Evolutionary conservation across 106 monocot species (phyloP), one percentile per base, ranked within the genome.

Genomic region (Dioscorea dumetorum): DNA sequence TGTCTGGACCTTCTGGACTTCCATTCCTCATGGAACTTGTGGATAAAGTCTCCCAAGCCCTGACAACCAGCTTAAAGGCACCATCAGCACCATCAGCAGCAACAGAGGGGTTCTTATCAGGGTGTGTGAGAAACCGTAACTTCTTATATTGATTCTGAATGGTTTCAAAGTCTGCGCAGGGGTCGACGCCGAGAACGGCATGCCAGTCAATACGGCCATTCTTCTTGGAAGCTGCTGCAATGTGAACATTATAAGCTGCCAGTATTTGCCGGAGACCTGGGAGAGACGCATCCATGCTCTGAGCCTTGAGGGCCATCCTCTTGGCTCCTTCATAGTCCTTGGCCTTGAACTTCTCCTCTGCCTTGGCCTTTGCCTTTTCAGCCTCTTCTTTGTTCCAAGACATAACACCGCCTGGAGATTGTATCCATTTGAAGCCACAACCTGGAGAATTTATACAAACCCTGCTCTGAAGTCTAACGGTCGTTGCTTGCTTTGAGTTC

Each of bases 231-330:
- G 17, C 20, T 11, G 35, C 48, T 0, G 50, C 61, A 12, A 62
- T 12, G 15, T 65, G 73, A 8, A 73, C 73, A n/a, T 65, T 4
- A 57, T 48, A 73, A 13, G 64, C 64, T 32, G 73, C 73, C 13
- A 64, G 56, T 22, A 63, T 28, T 18, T 64, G 73, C 8, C 13
- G 17, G 41, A 73, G 64, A 54, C 57, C 57, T 5, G 54, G 24
- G 57, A 73, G 56, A 17, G 56, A 65, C 10, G 73, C 64, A 54
- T 57, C 64, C 22, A 65, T 35, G 17, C 12, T 23, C 18, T 65
- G 21, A n/a, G 73, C 73, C 35, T 65, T 15, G 23, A 48, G 23
- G n/a, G 35, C 73, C 57, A 23, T 41, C 12, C 35, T 49, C 41
- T 18, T 20, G 1, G 67, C 51, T 3, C 59, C 67, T 17, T 23